Conservation (phyloP, 768 basidiomycete genomes). For the Collybia mongolica region DNA sequence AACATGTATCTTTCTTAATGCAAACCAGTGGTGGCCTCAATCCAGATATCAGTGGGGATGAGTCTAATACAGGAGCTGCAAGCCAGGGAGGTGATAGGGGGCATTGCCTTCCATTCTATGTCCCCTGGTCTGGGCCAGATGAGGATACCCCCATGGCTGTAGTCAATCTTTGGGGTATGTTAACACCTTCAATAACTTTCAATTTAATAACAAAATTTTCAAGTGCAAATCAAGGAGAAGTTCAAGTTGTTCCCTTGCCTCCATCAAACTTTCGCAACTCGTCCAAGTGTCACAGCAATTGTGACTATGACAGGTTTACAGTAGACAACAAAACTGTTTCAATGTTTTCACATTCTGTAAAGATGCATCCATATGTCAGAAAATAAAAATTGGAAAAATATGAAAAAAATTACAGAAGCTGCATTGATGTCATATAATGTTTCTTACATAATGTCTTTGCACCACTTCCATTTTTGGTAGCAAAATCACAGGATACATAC, state of each 20-base stretch:
- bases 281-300: constrained; percentile 24
- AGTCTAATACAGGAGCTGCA: no score
- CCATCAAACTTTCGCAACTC: constrained; percentile 6
- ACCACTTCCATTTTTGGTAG: no score
- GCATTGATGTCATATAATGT: no score
- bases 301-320: constrained; percentile 24
- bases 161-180: constrained; percentile 26
- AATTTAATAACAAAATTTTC: no score
- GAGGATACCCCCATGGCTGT: constrained; percentile 14
- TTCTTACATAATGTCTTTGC: no score
- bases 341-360: no score
- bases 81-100: not conserved
- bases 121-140: constrained; percentile 15
- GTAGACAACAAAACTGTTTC: no score
- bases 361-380: no score
- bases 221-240: constrained; percentile 12
- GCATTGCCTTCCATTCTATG: constrained; percentile 9
- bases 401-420: no score
- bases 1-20: constrained; percentile 12
- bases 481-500: no score
- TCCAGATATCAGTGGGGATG: no score
- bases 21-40: constrained; percentile 18
- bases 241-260: constrained; percentile 18
- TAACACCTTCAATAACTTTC: not conserved
- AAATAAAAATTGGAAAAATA: no score